A percentile compares a stretch with the other conserved stretches of the same genome.
Evolutionary conservation across 2,329 filamentous ascomycete species (phyloP).

Genomic region (Fusarium sp.): DNA sequence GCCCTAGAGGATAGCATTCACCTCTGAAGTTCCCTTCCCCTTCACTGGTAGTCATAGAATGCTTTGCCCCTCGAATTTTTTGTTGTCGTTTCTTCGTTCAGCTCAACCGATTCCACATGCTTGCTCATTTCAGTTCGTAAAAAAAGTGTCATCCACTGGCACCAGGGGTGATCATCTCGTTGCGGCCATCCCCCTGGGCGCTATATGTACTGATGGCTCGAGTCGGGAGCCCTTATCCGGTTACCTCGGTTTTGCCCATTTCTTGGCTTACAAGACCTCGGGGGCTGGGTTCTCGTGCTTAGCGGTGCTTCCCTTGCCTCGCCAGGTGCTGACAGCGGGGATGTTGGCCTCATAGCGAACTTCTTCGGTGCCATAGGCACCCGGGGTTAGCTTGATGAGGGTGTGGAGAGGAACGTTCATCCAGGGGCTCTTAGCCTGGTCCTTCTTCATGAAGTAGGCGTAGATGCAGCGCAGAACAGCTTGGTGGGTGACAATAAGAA

Average conservation of each 20-base stretch:
- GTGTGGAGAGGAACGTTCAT: constrained; percentile 98
- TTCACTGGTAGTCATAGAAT: constrained; percentile 25
- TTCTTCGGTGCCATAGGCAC: constrained; percentile 93
- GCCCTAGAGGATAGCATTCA: constrained; percentile 9
- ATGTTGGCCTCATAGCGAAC: constrained; percentile 91
- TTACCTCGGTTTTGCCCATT: not conserved
- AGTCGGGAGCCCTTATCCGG: not conserved
- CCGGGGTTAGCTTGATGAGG: constrained; percentile 94
- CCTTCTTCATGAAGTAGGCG: constrained; percentile 98
- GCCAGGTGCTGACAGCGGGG: constrained; percentile 94
- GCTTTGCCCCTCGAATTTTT: constrained; percentile 12
- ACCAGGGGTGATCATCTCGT: not conserved
- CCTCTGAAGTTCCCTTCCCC: constrained; percentile 3
- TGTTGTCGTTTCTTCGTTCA: constrained; percentile 22
- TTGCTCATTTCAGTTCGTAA: constrained; percentile 32
- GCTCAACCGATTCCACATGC: constrained; percentile 24
- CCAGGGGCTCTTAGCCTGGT: constrained; percentile 93
- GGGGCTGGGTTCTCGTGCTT: constrained; percentile 79
- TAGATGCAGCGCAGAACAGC: constrained; percentile 97
- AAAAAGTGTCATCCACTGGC: constrained; percentile 8
- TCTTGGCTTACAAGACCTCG: constrained; percentile 46
- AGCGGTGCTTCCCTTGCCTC: constrained; percentile 91
- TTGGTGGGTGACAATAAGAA: constrained; percentile 97
- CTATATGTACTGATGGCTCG: not conserved
- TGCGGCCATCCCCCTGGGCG: not conserved